Evolutionary conservation across 139 green algal genomes (phyloP).

Genomic region (Chlorella sp.): DNA sequence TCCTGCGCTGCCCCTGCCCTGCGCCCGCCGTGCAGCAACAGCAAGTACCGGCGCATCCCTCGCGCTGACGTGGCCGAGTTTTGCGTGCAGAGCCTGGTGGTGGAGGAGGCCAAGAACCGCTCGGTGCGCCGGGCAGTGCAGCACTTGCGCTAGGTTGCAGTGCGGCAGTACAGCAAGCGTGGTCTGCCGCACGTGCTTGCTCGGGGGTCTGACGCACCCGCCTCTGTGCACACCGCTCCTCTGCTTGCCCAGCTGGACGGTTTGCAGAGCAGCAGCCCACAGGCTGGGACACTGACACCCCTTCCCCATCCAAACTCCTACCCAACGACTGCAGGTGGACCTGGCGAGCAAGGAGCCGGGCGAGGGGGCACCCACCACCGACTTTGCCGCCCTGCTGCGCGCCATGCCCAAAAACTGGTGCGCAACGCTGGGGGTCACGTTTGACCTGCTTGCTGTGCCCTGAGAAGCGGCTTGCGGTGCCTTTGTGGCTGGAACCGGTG

Average conservation of each 20-base stretch:
- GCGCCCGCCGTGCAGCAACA: not conserved
- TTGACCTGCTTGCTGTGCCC: no score
- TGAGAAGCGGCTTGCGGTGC: no score
- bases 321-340: conserved; percentile 51
- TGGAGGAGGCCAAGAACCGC: conserved; percentile 31
- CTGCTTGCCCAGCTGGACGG: no score
- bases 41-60: conserved; percentile 62
- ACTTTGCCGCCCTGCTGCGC: conserved; percentile 51
- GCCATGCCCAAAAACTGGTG: conserved; percentile 41
- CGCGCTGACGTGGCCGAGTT: conserved; percentile 84
- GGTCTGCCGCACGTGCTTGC: no score
- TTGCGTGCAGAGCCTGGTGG: conserved; percentile 41
- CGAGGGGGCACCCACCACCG: conserved; percentile 50
- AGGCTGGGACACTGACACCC: not conserved
- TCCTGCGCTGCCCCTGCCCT: not conserved
- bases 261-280: no score
- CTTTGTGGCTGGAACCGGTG: no score
- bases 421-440: no score
- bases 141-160: not conserved
- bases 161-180: no score
- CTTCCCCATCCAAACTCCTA: no score
- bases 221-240: no score
- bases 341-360: conserved; percentile 46
- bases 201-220: no score
- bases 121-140: not conserved